These are phyloP conservation scores for Papilionanthe hybrid DNA, from an alignment of 116 monocot genomes.

Conservation along the genomic window DNA sequence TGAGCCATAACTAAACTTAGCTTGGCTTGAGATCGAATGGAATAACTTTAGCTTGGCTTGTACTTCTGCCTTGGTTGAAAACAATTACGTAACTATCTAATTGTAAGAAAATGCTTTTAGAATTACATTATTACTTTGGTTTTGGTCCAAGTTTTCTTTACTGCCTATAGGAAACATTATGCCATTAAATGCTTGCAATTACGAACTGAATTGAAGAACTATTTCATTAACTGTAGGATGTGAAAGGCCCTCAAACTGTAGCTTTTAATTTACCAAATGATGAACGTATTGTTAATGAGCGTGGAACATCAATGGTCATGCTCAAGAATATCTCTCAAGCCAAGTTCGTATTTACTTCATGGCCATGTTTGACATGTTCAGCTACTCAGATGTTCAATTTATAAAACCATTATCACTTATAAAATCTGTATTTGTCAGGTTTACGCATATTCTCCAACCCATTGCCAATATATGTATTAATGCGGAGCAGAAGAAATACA, in stretches of 20 bases:
- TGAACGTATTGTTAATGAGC: constrained; percentile 87
- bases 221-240: constrained; percentile 56
- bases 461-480: constrained; percentile 85
- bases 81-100: neutral
- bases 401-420: neutral
- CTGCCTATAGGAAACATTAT: neutral
- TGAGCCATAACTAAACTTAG: too few relatives aligned
- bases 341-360: constrained; percentile 49
- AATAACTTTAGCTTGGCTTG: neutral
- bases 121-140: neutral
- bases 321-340: constrained; percentile 95
- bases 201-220: neutral
- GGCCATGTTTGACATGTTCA: neutral
- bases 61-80: neutral
- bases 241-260: constrained; percentile 97
- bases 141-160: neutral
- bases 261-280: constrained; percentile 99
- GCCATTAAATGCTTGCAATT: neutral
- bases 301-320: constrained; percentile 94
- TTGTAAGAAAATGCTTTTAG: neutral
- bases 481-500: constrained; percentile 54
- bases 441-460: constrained; percentile 86
- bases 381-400: neutral
- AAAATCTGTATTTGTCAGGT: constrained; percentile 38
- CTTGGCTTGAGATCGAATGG: too few relatives aligned